Percentiles rank a stretch among this genome's conserved stretches.
phyloP scores from a whole-genome alignment of 345 rosid species.

The Citrus medica region DNA sequence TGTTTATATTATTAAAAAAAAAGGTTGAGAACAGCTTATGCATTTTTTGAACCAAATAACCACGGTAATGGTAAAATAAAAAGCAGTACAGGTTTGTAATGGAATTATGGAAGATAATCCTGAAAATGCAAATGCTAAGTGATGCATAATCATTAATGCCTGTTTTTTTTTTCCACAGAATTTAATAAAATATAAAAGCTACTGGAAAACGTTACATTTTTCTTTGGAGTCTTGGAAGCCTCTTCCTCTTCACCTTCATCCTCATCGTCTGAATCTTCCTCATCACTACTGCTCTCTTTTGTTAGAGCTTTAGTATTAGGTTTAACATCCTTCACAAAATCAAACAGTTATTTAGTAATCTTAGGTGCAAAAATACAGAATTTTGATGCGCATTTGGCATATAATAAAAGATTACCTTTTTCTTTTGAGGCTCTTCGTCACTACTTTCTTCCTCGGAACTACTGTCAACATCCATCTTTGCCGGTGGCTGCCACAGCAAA shows the following conservation, averaged over 20 bases:
- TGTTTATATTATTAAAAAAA: constrained; percentile 9
- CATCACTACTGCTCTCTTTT: constrained; percentile 54
- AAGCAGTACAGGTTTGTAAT: neutral
- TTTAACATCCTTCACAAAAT: constrained; percentile 10
- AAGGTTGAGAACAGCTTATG: neutral
- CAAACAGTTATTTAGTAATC: neutral
- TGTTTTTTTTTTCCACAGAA: neutral
- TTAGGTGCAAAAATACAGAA: neutral
- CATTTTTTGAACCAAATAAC: constrained; percentile 1
- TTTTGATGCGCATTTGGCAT: neutral
- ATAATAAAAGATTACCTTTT: constrained; percentile 31
- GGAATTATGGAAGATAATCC: neutral
- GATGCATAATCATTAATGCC: neutral
- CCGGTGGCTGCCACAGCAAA: neutral
- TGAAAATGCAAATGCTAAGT: neutral
- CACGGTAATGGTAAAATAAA: neutral
- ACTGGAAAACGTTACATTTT: constrained; percentile 26
- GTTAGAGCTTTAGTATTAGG: constrained; percentile 23
- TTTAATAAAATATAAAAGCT: neutral
- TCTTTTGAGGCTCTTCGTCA: constrained; percentile 43
- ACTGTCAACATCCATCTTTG: constrained; percentile 26
- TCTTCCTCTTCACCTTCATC: constrained; percentile 54
- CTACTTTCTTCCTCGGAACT: constrained; percentile 40
- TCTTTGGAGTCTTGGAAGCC: constrained; percentile 39
- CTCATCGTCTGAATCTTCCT: constrained; percentile 38